phyloP scores from a whole-genome alignment of 352 stramenopile genomes.

The Phytophthora vignae region DNA sequence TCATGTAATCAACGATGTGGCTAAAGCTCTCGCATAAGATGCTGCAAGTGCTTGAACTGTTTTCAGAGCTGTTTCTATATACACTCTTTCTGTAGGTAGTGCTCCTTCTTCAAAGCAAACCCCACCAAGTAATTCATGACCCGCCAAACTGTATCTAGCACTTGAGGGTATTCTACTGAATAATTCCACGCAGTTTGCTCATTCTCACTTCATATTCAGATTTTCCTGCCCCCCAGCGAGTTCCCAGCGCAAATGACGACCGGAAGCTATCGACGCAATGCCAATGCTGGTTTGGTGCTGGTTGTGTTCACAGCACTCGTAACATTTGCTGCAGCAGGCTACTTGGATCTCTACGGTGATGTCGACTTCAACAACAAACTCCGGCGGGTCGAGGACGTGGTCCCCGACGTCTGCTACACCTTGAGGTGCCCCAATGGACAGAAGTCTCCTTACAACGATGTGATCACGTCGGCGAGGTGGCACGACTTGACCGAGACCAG shows the following conservation, averaged over 20 bases:
- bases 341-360: slow-evolving; percentile 25
- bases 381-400: not conserved
- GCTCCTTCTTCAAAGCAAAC: too few relatives aligned
- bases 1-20: too few relatives aligned
- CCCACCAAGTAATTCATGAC: too few relatives aligned
- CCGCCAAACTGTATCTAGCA: too few relatives aligned
- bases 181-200: not conserved
- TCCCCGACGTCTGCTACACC: slow-evolving; percentile 22
- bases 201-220: not conserved
- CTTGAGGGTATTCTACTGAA: not conserved
- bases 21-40: too few relatives aligned
- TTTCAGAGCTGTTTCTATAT: too few relatives aligned
- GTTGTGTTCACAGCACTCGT: not conserved
- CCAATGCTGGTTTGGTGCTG: not conserved
- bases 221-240: not conserved
- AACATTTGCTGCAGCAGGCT: not conserved
- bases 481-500: slow-evolving; percentile 3
- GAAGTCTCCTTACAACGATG: slow-evolving; percentile 10
- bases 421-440: slow-evolving; percentile 5
- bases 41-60: too few relatives aligned
- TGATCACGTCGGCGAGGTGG: slow-evolving; percentile 25
- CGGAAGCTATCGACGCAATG: not conserved
- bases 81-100: too few relatives aligned
- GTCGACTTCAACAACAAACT: slow-evolving; percentile 26
- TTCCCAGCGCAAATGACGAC: not conserved